Evolutionary conservation across 2,329 filamentous ascomycete genomes (phyloP).

Genomic region (Fusarium metavorans): DNA sequence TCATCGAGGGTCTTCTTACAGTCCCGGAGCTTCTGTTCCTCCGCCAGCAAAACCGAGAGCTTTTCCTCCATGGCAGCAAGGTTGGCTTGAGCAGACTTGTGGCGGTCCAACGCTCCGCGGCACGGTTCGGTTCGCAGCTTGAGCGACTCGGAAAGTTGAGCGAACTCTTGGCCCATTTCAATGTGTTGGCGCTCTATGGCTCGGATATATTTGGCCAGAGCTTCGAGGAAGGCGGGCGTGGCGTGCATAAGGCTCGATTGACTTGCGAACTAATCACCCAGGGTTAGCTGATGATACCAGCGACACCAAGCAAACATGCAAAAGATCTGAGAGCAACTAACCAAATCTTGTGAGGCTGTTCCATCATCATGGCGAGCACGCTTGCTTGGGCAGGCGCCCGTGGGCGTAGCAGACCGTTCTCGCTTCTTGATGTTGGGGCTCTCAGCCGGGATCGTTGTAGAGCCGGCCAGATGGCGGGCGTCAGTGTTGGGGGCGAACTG

Average conservation of each 20-base stretch:
- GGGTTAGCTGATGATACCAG: neutral
- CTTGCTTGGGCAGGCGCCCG: neutral
- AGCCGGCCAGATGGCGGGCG: neutral
- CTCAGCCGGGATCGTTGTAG: neutral
- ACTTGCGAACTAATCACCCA: neutral
- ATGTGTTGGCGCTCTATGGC: neutral
- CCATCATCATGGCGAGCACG: neutral
- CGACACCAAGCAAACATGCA: neutral
- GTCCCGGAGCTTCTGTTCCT: neutral
- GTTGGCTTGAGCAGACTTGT: neutral
- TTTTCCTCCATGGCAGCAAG: neutral
- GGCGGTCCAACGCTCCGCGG: neutral
- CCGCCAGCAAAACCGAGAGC: neutral
- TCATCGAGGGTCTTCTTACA: neutral
- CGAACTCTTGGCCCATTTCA: neutral
- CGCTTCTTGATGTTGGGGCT: slow-evolving; percentile 1
- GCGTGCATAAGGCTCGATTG: neutral
- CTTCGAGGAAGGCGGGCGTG: neutral
- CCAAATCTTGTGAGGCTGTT: neutral
- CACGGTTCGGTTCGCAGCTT: neutral
- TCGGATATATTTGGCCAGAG: neutral
- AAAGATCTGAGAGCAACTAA: neutral
- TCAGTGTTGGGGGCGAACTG: neutral
- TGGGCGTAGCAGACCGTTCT: neutral
- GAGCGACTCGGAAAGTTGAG: neutral